Percentiles rank a stretch among this genome's conserved stretches.
These are phyloP conservation scores for Bremia lactucae DNA, from an alignment of 352 stramenopile genomes.

Conservation along the genomic window DNA sequence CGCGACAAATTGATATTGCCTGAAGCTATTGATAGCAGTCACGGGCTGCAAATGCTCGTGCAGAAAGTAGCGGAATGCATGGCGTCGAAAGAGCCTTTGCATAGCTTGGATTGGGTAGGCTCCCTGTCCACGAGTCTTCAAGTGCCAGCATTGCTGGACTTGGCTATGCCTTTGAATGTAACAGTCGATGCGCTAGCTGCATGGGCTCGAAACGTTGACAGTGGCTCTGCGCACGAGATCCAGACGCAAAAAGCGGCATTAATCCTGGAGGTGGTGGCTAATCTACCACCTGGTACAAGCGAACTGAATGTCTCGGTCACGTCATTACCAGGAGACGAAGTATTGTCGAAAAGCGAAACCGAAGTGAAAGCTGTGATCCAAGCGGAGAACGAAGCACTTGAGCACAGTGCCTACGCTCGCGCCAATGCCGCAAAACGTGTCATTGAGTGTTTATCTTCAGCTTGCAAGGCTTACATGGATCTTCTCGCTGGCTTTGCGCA, in stretches of 20 bases:
- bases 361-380: conserved; percentile 17
- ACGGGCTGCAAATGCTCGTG: conserved; percentile 15
- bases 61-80: conserved; percentile 22
- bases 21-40: not conserved
- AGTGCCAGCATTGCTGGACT: conserved; percentile 19
- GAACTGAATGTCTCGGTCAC: conserved; percentile 13
- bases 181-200: conserved; percentile 26
- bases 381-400: conserved; percentile 5
- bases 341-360: conserved; percentile 10
- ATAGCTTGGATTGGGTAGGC: conserved; percentile 20
- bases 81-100: conserved; percentile 6
- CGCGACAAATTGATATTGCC: not conserved
- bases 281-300: conserved; percentile 11
- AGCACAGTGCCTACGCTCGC: conserved; percentile 18
- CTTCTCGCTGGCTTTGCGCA: conserved; percentile 25
- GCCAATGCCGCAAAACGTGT: conserved; percentile 28
- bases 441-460: conserved; percentile 32
- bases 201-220: conserved; percentile 24
- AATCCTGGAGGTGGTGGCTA: conserved; percentile 13
- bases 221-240: conserved; percentile 7
- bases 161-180: conserved; percentile 28
- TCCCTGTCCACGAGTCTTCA: conserved; percentile 23
- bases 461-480: conserved; percentile 30
- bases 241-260: conserved; percentile 8
- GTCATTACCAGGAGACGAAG: conserved; percentile 8